A percentile compares a stretch with the other conserved stretches of the same genome.
Conservation (phyloP, 1,284 basidiomycete species). For the Kwoniella shivajii region DNA sequence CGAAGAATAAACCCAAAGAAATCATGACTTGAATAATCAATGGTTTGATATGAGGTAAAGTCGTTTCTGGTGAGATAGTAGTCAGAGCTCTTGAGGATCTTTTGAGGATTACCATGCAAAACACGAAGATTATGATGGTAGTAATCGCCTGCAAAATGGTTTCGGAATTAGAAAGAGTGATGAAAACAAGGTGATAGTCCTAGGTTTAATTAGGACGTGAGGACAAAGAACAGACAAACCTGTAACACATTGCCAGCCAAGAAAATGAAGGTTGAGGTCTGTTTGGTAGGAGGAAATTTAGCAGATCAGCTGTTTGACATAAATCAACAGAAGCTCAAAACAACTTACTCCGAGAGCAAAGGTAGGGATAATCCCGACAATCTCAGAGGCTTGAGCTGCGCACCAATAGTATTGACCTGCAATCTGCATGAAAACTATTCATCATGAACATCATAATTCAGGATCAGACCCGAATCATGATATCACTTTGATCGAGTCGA, state of each 20-base stretch:
- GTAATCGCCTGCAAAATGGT: conserved; percentile 19
- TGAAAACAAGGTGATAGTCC: too few relatives aligned
- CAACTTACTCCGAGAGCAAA: conserved; percentile 29
- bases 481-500: not conserved
- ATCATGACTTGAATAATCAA: conserved; percentile 25
- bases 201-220: not conserved
- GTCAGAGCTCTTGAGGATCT: conserved; percentile 23
- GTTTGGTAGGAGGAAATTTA: not conserved
- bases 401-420: conserved; percentile 31
- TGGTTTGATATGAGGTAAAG: conserved; percentile 25
- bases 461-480: not conserved
- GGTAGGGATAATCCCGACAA: conserved; percentile 23
- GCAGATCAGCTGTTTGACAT: not conserved
- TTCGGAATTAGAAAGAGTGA: too few relatives aligned
- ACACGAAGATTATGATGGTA: conserved; percentile 32
- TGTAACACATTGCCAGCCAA: conserved; percentile 33
- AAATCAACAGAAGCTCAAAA: too few relatives aligned
- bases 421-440: conserved; percentile 33
- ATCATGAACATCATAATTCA: not conserved
- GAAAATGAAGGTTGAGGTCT: conserved; percentile 37
- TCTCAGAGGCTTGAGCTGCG: conserved; percentile 22
- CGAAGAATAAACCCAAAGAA: conserved; percentile 30
- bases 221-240: conserved; percentile 11
- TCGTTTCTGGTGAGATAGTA: conserved; percentile 18
- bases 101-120: conserved; percentile 37